Conservation (phyloP, 768 basidiomycete genomes). For the Kwoniella dendrophila region DNA sequence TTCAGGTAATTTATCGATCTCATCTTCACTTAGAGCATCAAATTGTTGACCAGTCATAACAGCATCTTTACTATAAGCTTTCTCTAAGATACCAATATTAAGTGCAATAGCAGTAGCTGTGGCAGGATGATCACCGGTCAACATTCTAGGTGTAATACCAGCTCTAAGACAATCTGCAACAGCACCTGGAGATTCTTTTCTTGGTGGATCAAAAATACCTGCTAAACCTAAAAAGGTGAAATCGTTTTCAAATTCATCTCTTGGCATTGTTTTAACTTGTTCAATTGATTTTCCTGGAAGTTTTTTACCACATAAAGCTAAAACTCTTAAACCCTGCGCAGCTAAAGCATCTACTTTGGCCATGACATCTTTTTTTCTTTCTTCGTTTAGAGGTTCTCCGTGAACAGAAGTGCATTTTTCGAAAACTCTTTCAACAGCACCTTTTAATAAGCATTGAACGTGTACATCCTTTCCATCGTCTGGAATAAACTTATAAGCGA, state of each 20-base stretch:
- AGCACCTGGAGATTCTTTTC: constrained; percentile 63
- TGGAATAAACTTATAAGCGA: constrained; percentile 44
- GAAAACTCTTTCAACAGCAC: constrained; percentile 61
- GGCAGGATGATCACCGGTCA: constrained; percentile 64
- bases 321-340: constrained; percentile 57
- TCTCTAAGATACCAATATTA: constrained; percentile 60
- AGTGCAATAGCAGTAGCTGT: constrained; percentile 64
- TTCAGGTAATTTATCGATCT: constrained; percentile 60
- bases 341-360: constrained; percentile 54
- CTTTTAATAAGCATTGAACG: constrained; percentile 54
- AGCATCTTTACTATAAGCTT: constrained; percentile 38
- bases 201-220: constrained; percentile 65
- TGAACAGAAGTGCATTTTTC: constrained; percentile 59
- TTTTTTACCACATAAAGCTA: constrained; percentile 56
- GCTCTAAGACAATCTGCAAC: constrained; percentile 63
- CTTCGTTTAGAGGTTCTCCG: constrained; percentile 43
- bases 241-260: constrained; percentile 61
- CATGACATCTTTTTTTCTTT: constrained; percentile 42
- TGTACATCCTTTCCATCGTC: constrained; percentile 32
- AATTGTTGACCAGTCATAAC: constrained; percentile 61
- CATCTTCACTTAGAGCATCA: constrained; percentile 62
- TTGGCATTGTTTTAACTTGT: constrained; percentile 45
- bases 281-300: constrained; percentile 53
- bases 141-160: constrained; percentile 62
- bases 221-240: constrained; percentile 63